Evolutionary conservation across 2,329 filamentous ascomycete species (phyloP).

Genomic region (Herpotrichia juniperi): DNA sequence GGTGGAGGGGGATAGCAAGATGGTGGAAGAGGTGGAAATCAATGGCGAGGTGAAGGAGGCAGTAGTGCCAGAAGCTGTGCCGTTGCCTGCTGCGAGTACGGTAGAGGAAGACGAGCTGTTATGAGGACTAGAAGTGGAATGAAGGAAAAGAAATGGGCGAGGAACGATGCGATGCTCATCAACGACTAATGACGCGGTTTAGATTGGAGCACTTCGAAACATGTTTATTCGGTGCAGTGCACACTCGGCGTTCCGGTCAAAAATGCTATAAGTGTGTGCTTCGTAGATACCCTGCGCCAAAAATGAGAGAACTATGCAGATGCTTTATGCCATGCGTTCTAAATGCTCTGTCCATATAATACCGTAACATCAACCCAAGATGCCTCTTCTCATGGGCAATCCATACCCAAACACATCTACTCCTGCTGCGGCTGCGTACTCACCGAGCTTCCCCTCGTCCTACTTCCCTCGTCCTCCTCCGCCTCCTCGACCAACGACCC

Average conservation of each 20-base stretch:
- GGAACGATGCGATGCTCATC: no score
- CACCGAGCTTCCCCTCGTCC: conserved; percentile 9
- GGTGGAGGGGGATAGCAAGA: neutral
- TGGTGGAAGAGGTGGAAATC: conserved; percentile 3
- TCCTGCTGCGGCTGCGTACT: conserved; percentile 10
- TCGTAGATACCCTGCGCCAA: conserved; percentile 6
- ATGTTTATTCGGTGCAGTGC: no score
- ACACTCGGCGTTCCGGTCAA: neutral
- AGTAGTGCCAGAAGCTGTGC: conserved; percentile 19
- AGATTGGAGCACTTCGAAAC: neutral
- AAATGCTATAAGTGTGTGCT: conserved; percentile 5
- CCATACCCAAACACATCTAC: neutral
- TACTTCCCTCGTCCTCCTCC: conserved; percentile 4
- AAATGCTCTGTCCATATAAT: neutral
- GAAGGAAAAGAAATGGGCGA: no score
- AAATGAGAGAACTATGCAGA: neutral
- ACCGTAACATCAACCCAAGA: neutral
- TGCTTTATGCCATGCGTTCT: neutral
- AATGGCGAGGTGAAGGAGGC: conserved; percentile 22
- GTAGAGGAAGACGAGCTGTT: conserved; percentile 35
- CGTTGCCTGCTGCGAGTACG: conserved; percentile 20
- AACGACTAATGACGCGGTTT: neutral
- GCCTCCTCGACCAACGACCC: conserved; percentile 23
- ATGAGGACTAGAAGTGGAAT: conserved; percentile 15
- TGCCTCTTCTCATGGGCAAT: neutral